Evolutionary conservation across 257 asterid genomes (phyloP).

Genomic region (Phtheirospermum japonicum): DNA sequence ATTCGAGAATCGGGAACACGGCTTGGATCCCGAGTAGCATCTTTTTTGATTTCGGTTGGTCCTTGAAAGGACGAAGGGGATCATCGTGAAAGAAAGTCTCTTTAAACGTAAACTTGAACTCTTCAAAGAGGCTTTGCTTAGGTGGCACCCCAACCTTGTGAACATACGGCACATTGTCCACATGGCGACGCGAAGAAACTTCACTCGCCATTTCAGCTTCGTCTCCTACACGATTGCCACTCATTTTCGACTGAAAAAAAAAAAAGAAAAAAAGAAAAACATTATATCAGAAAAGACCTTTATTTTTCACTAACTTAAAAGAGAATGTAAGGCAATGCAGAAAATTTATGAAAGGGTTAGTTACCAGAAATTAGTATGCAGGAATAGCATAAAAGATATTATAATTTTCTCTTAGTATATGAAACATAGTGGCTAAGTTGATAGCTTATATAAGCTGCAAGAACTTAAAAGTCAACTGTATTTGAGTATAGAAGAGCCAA

Average conservation of each 20-base stretch:
- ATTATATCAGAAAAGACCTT: not conserved
- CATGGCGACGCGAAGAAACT: constrained; percentile 38
- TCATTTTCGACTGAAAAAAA: constrained; percentile 25
- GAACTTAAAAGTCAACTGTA: constrained; percentile 26
- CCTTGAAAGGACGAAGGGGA: constrained; percentile 59
- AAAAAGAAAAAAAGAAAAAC: not conserved
- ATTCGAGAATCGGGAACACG: constrained; percentile 60
- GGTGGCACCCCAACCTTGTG: constrained; percentile 67
- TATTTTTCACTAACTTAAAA: too few species aligned
- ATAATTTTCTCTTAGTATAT: not conserved
- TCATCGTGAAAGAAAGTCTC: constrained; percentile 78
- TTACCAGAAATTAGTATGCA: too few species aligned
- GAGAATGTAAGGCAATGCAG: too few species aligned
- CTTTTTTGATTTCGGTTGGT: constrained; percentile 37
- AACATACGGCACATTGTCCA: constrained; percentile 35
- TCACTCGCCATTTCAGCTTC: constrained; percentile 34
- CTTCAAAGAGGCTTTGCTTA: constrained; percentile 46
- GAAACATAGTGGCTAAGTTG: not conserved
- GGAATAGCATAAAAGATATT: too few species aligned
- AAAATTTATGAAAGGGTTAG: too few species aligned
- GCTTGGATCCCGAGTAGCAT: constrained; percentile 44
- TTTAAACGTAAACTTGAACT: constrained; percentile 43
- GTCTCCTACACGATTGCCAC: constrained; percentile 31
- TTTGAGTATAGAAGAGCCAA: not conserved
- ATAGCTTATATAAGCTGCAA: constrained; percentile 24